These are phyloP conservation scores for Naegleria lovaniensis DNA, from an alignment of 208 protist species.

Conservation along the genomic window DNA sequence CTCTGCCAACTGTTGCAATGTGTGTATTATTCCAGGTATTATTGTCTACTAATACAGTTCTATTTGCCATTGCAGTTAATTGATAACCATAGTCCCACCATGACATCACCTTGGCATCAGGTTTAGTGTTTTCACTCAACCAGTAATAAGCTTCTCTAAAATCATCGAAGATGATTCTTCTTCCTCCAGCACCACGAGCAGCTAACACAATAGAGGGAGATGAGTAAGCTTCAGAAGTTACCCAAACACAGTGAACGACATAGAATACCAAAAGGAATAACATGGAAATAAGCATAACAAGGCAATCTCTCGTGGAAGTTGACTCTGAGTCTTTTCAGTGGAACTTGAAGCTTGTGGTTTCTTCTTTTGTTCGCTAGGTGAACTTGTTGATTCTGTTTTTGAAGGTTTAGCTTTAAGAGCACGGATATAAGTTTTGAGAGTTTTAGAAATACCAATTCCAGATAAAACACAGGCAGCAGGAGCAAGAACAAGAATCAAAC, in stretches of 20 bases:
- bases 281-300: conserved; percentile 43
- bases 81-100: conserved; percentile 96
- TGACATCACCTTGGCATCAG: conserved; percentile 72
- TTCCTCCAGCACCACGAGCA: conserved; percentile 42
- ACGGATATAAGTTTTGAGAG: conserved; percentile 43
- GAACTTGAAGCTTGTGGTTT: conserved; percentile 19
- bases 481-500: conserved; percentile 81
- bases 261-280: conserved; percentile 63
- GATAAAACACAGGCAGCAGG: conserved; percentile 67
- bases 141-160: conserved; percentile 88
- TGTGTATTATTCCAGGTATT: conserved; percentile 92
- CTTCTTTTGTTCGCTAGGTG: conserved; percentile 18
- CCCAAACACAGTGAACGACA: conserved; percentile 69
- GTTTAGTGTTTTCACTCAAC: conserved; percentile 72
- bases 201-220: conserved; percentile 65
- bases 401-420: conserved; percentile 14
- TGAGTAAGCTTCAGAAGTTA: conserved; percentile 75
- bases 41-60: conserved; percentile 81
- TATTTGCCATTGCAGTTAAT: conserved; percentile 74
- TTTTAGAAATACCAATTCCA: conserved; percentile 53
- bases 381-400: neutral
- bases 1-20: conserved; percentile 75
- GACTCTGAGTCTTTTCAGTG: conserved; percentile 23
- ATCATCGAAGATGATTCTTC: conserved; percentile 76
- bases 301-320: conserved; percentile 3